These are phyloP conservation scores for Atractiella rhizophila DNA, from an alignment of 768 basidiomycete species.

Conservation along the genomic window DNA sequence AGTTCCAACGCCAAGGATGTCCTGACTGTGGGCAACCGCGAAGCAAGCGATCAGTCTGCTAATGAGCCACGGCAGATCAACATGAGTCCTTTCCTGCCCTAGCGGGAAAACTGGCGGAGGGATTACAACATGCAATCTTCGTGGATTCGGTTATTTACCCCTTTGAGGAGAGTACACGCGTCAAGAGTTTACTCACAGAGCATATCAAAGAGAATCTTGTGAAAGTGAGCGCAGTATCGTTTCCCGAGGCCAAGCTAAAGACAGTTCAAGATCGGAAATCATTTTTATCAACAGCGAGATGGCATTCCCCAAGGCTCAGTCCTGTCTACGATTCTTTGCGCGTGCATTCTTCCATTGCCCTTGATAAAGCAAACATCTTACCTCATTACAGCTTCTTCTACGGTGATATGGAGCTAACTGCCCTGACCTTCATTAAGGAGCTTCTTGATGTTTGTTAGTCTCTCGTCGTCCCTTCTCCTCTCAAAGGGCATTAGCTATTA, in stretches of 20 bases:
- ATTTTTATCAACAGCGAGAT: conserved; percentile 62
- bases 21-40: conserved; percentile 32
- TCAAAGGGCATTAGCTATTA: conserved; percentile 35
- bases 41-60: background rate
- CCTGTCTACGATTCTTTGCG: conserved; percentile 78
- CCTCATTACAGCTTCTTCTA: conserved; percentile 41
- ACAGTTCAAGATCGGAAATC: conserved; percentile 39
- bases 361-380: background rate
- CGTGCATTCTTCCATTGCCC: conserved; percentile 18
- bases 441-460: conserved; percentile 33
- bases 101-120: conserved; percentile 39
- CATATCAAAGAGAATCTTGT: conserved; percentile 84
- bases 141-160: conserved; percentile 41
- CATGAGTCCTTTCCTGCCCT: conserved; percentile 45
- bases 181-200: conserved; percentile 49
- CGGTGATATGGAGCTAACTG: conserved; percentile 51
- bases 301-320: conserved; percentile 95
- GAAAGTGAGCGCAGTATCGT: conserved; percentile 30
- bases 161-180: conserved; percentile 19
- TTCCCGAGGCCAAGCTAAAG: background rate
- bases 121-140: conserved; percentile 51
- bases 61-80: conserved; percentile 31
- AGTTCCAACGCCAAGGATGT: conserved; percentile 24
- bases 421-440: conserved; percentile 31
- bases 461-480: background rate